Evolutionary conservation across 768 basidiomycete genomes (phyloP), one percentile per base, ranked within the genome.

Genomic region (Strobilomyces confusus): DNA sequence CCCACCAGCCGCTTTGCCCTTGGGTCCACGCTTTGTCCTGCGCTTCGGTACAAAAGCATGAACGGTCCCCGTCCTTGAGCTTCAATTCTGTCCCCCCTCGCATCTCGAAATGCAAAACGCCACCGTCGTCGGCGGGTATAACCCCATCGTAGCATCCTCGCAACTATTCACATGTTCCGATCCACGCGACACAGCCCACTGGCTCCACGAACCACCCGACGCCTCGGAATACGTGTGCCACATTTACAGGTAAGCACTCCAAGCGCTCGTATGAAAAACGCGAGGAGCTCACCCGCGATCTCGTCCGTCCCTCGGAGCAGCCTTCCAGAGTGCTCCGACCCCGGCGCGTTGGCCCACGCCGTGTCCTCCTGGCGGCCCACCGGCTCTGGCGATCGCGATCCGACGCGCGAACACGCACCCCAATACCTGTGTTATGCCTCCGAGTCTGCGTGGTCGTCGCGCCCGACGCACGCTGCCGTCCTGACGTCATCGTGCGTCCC

Each of bases 151-250:
- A 9, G 11, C 36, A 8, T 8, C 13, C 1, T 25, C 25, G 15
- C 30, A 40, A 29, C 15, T 9, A 38, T 19, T 46, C 33, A 11
- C 29, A 25, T 40, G 44, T 19, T 9, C 44, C 17, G 41, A 44
- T 3, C 33, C 43, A 23, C n/a, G 9, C n/a, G 30, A 40, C 23
- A 85, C 80, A 25, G 87, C 83, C 2, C 71, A 69, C 43, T 77
- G 77, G 44, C 72, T 89, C 38, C 73, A 80, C 20, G 77, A 77
- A 11, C 73, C 89, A 33, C 72, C 9, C 49, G 77, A 77, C 64
- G 76, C 80, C 19, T 34, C 37, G 40, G 86, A 88, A 63, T 91
- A 91, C 66, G 69, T 83, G 22, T 90, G 86, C 82, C 79, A 88
- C 60, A 72, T 92, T 25, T 93, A 92, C 71, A 73, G 81, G 88